Conservation (phyloP, 2,329 filamentous ascomycete genomes). For the Paracamarosporium sp. region DNA sequence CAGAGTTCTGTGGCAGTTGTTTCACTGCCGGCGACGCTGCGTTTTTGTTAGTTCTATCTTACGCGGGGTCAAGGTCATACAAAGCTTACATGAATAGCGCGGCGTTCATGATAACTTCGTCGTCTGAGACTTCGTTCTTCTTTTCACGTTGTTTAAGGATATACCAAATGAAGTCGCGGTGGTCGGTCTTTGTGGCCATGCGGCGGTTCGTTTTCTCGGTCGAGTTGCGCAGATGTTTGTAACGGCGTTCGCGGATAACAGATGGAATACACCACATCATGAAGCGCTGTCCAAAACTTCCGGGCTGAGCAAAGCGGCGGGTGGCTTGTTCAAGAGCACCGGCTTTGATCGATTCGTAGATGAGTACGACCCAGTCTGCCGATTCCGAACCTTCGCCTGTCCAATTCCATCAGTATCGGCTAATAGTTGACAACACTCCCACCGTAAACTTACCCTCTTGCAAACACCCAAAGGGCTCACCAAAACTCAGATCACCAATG, state of each 20-base stretch:
- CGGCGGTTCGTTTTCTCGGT: conserved; percentile 38
- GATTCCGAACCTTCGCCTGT: conserved; percentile 39
- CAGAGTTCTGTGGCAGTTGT: conserved; percentile 43
- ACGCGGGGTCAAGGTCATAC: not conserved
- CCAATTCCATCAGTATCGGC: not conserved
- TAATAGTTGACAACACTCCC: not conserved
- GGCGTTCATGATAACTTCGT: conserved; percentile 41
- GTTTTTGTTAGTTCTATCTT: not conserved
- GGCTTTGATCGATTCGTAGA: conserved; percentile 44
- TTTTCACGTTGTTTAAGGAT: conserved; percentile 40
- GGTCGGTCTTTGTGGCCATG: conserved; percentile 36
- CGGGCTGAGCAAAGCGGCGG: conserved; percentile 33
- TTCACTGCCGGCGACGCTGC: conserved; percentile 40
- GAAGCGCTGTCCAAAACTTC: conserved; percentile 29
- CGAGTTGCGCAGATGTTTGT: conserved; percentile 35
- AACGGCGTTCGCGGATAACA: conserved; percentile 31
- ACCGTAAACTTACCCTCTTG: conserved; percentile 28
- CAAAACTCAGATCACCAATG: conserved; percentile 41
- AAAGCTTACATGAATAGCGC: conserved; percentile 35
- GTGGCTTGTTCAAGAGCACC: conserved; percentile 40
- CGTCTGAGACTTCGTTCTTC: conserved; percentile 41
- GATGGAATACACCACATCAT: conserved; percentile 39
- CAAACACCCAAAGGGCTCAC: conserved; percentile 40
- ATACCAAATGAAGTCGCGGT: conserved; percentile 46
- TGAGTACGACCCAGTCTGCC: conserved; percentile 41